Conservation (phyloP, 2,329 filamentous ascomycete genomes). For the Lojkania enalia region DNA sequence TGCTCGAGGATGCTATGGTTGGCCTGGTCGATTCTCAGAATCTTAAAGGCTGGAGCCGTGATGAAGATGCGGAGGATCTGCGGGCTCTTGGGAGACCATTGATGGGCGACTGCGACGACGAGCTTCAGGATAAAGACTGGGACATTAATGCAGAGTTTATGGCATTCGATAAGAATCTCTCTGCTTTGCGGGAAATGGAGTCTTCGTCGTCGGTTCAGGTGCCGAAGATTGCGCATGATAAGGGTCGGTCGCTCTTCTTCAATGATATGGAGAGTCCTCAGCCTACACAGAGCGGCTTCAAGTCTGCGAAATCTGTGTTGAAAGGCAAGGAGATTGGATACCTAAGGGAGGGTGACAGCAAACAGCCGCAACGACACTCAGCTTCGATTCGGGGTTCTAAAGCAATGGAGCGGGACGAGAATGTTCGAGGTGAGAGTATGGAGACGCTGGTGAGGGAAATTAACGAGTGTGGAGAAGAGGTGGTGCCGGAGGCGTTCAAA, state of each 20-base stretch:
- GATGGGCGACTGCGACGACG: no score
- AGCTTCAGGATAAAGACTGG: conserved; percentile 11
- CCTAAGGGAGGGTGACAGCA: conserved; percentile 6
- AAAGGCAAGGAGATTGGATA: neutral
- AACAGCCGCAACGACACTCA: neutral
- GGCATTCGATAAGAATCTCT: neutral
- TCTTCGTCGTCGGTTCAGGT: conserved; percentile 8
- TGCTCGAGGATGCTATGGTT: conserved; percentile 36
- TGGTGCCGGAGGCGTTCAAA: conserved; percentile 29
- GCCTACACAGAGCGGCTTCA: conserved; percentile 1
- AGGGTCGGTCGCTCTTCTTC: conserved; percentile 17
- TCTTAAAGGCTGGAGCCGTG: conserved; percentile 8
- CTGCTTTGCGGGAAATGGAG: neutral
- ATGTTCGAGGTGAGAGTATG: neutral
- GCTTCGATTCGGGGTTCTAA: neutral
- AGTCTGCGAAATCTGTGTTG: conserved; percentile 7
- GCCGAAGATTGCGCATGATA: conserved; percentile 8
- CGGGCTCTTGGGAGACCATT: neutral
- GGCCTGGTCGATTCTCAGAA: conserved; percentile 37
- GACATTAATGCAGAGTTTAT: conserved; percentile 1
- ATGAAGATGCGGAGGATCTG: conserved; percentile 3
- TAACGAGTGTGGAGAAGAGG: conserved; percentile 5
- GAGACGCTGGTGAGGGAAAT: neutral
- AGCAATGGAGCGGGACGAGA: conserved; percentile 1
- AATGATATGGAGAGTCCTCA: conserved; percentile 16